These are phyloP conservation scores for Secale cereale DNA, from an alignment of 176 grass and related monocot genomes.

Conservation along the genomic window DNA sequence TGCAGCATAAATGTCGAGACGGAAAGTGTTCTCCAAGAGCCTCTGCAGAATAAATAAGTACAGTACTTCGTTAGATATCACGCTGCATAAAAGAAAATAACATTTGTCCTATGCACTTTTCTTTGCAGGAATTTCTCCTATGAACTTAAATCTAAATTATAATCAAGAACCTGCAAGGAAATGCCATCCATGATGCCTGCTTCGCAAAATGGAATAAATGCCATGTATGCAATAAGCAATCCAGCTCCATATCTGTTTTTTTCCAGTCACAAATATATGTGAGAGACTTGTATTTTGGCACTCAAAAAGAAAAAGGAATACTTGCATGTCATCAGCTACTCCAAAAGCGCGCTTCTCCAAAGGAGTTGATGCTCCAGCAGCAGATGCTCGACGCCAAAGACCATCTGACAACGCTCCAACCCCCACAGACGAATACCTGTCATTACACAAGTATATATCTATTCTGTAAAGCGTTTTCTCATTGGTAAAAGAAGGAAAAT, in stretches of 20 bases:
- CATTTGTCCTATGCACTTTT: not conserved
- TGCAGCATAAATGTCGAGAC: slow-evolving; percentile 71
- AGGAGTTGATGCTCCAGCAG: slow-evolving; percentile 77
- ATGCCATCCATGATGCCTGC: slow-evolving; percentile 66
- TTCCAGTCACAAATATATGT: slow-evolving; percentile 1
- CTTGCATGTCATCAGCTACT: slow-evolving; percentile 92
- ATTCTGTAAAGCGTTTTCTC: not conserved
- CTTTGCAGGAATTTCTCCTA: not conserved
- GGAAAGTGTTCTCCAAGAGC: slow-evolving; percentile 83
- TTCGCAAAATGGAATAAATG: slow-evolving; percentile 92
- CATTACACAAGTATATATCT: slow-evolving; percentile 3
- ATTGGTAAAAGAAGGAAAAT: slow-evolving; percentile 8
- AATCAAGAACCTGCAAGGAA: slow-evolving; percentile 63
- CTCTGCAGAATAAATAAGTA: slow-evolving; percentile 47
- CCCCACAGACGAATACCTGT: slow-evolving; percentile 61
- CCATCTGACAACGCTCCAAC: slow-evolving; percentile 51
- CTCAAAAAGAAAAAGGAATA: slow-evolving; percentile 1
- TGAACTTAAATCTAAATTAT: not conserved
- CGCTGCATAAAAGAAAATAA: not conserved
- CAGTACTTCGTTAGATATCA: not conserved
- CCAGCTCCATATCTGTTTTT: slow-evolving; percentile 85
- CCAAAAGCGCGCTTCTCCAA: slow-evolving; percentile 89
- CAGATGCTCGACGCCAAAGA: slow-evolving; percentile 73
- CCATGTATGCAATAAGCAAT: slow-evolving; percentile 87
- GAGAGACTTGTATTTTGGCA: not conserved